phyloP scores from a whole-genome alignment of 225 moss, liverwort and hornwort genomes.

The Physcomitrium patens region DNA sequence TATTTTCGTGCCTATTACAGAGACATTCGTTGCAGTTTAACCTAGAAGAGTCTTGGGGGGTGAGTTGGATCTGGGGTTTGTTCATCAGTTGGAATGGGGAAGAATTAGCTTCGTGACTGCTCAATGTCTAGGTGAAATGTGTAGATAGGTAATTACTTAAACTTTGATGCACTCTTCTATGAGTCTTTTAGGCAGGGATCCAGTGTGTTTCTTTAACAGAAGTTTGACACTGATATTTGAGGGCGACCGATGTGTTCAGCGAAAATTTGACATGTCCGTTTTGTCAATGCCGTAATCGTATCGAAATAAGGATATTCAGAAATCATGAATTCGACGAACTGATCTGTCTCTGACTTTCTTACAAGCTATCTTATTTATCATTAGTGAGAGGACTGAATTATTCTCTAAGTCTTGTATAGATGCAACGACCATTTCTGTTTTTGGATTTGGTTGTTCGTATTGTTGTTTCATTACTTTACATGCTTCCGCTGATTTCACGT shows the following conservation, averaged over 20 bases:
- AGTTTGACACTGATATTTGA: constrained; percentile 16
- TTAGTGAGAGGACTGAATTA: background rate
- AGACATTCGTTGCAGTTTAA: constrained; percentile 1
- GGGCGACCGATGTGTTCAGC: background rate
- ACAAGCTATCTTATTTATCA: background rate
- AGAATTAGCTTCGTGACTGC: constrained; percentile 17
- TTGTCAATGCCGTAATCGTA: background rate
- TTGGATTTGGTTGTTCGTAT: background rate
- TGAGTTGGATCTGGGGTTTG: constrained; percentile 19
- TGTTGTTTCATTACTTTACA: constrained; percentile 3
- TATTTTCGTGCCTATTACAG: background rate
- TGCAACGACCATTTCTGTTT: constrained; percentile 15
- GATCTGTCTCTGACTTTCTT: background rate
- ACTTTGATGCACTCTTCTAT: background rate
- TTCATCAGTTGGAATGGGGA: background rate
- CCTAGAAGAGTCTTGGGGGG: constrained; percentile 22
- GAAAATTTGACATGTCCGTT: background rate
- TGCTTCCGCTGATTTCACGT: constrained; percentile 12
- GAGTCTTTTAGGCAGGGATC: constrained; percentile 12
- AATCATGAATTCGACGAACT: background rate
- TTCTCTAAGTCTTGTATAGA: background rate
- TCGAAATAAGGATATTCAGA: background rate
- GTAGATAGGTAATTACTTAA: background rate
- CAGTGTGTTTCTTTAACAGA: background rate
- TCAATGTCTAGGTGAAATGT: background rate